phyloP scores from a whole-genome alignment of 176 grass and related monocot genomes.

The Melocanna baccifera region DNA sequence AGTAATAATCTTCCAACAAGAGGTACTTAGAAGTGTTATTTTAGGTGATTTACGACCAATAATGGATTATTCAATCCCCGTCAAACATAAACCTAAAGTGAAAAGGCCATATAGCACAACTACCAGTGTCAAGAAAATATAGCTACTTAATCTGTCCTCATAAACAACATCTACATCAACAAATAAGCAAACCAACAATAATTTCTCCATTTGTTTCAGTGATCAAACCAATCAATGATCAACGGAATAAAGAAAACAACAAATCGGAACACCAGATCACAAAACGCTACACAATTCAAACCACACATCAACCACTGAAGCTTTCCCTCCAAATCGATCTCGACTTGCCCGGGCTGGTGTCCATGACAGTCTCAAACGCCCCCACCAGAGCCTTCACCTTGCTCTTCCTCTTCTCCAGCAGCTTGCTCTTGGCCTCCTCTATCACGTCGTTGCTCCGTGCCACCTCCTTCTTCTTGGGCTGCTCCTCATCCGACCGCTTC shows the following conservation, averaged over 20 bases:
- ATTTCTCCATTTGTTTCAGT: not conserved
- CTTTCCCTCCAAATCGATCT: constrained; percentile 26
- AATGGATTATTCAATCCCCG: too few species aligned
- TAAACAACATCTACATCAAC: not conserved
- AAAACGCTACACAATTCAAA: constrained; percentile 18
- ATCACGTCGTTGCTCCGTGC: constrained; percentile 72
- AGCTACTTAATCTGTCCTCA: not conserved
- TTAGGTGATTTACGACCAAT: too few species aligned
- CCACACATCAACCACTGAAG: not conserved
- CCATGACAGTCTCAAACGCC: constrained; percentile 76
- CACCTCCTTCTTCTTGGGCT: constrained; percentile 69
- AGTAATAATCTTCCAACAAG: too few species aligned
- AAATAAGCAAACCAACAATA: constrained; percentile 8
- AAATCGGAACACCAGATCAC: not conserved
- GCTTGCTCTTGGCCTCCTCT: constrained; percentile 66
- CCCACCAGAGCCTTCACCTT: constrained; percentile 72
- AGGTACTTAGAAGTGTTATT: too few species aligned
- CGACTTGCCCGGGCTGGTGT: constrained; percentile 16
- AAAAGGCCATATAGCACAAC: not conserved
- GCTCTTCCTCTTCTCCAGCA: constrained; percentile 72
- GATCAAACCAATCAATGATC: constrained; percentile 12
- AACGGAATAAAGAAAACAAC: constrained; percentile 2
- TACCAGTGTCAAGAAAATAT: not conserved
- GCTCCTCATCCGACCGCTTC: constrained; percentile 44
- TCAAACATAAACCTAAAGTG: not conserved